Percentiles rank a stretch among this genome's conserved stretches.
These are phyloP conservation scores for Cotoneaster glaucophyllus DNA, from an alignment of 306 rosid genomes.

Conservation along the genomic window DNA sequence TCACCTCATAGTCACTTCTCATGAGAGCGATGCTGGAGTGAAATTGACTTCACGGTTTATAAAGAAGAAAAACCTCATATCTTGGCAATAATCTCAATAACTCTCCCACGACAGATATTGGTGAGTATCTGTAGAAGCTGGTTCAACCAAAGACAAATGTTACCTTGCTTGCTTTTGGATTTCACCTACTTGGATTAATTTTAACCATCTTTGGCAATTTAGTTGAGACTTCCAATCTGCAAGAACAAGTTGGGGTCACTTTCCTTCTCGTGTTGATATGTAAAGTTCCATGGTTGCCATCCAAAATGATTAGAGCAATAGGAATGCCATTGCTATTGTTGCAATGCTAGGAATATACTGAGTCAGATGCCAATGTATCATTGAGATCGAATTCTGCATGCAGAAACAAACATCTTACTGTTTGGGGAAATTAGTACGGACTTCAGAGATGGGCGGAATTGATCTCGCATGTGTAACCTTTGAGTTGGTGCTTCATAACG, in stretches of 20 bases:
- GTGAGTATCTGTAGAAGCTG: background rate
- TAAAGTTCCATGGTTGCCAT: background rate
- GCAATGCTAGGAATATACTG: background rate
- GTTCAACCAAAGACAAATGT: background rate
- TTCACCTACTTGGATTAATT: background rate
- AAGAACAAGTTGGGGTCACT: conserved; percentile 13
- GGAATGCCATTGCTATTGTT: conserved; percentile 3
- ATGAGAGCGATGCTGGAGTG: too few species aligned
- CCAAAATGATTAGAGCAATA: conserved; percentile 3
- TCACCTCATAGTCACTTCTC: too few species aligned
- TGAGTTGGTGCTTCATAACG: background rate
- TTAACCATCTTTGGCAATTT: background rate
- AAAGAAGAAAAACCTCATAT: background rate
- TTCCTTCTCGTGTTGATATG: conserved; percentile 7
- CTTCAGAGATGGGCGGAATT: background rate
- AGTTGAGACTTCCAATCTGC: conserved; percentile 18
- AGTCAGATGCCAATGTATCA: conserved; percentile 2
- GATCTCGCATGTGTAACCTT: background rate
- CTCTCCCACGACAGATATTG: background rate
- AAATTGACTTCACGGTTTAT: too few species aligned
- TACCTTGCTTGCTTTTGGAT: background rate
- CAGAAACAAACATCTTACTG: conserved; percentile 29
- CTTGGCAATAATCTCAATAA: background rate
- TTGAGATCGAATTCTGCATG: conserved; percentile 18
- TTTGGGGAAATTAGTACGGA: conserved; percentile 6